Percentiles rank a stretch among this genome's conserved stretches.
phyloP scores from a whole-genome alignment of 78 protist species.

The Dictyostelium purpureum region DNA sequence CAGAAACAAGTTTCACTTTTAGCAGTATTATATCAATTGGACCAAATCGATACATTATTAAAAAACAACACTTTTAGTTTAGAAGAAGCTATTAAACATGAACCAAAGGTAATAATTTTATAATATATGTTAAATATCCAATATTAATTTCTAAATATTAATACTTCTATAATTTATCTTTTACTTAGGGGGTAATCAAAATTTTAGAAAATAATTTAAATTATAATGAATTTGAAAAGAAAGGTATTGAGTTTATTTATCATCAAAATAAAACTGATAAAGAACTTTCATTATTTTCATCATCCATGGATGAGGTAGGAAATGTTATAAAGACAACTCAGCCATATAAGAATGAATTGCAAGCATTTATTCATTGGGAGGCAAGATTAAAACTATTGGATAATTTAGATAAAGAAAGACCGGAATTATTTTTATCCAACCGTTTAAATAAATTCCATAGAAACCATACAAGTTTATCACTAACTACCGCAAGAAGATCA shows the following conservation, averaged over 20 bases:
- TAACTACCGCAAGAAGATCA: conserved; percentile 44
- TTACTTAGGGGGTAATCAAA: background rate
- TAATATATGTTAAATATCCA: too few species aligned
- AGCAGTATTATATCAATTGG: background rate
- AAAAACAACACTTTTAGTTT: background rate
- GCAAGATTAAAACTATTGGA: background rate
- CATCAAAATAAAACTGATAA: conserved; percentile 13
- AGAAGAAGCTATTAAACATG: background rate
- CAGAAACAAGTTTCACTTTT: conserved; percentile 58
- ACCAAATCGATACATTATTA: background rate
- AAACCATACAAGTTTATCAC: background rate
- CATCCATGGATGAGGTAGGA: background rate
- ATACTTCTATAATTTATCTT: too few species aligned
- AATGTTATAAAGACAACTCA: background rate
- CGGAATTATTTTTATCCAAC: background rate
- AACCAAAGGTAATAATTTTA: too few species aligned
- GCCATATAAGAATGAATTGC: background rate
- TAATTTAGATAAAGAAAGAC: background rate
- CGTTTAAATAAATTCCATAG: conserved; percentile 16
- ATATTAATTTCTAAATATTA: too few species aligned
- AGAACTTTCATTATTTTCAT: background rate
- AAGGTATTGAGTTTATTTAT: background rate
- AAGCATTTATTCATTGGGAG: conserved; percentile 25
- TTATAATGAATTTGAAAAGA: background rate
- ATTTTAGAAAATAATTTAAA: background rate